These are phyloP conservation scores for Pichia cephalocereana DNA, from an alignment of 805 yeast genomes.

Conservation along the genomic window DNA sequence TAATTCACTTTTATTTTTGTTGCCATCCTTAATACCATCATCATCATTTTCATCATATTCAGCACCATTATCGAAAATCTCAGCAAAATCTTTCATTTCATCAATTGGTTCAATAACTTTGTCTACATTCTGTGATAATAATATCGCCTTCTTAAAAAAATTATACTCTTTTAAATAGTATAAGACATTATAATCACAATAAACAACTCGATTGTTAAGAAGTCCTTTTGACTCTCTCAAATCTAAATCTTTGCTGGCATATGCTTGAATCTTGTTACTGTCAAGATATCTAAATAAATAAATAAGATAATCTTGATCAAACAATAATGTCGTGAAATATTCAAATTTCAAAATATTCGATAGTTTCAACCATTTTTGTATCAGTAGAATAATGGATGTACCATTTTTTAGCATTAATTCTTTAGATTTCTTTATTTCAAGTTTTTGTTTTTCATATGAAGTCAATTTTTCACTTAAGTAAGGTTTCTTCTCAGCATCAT, in stretches of 20 bases:
- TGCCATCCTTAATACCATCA: not conserved
- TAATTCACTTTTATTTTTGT: not conserved
- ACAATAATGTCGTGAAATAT: slow-evolving; percentile 58
- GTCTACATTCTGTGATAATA: slow-evolving; percentile 3
- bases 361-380: slow-evolving; percentile 70
- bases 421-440: slow-evolving; percentile 51
- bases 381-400: slow-evolving; percentile 39
- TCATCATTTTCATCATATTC: slow-evolving; percentile 9
- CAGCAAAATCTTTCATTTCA: slow-evolving; percentile 10
- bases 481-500: slow-evolving; percentile 9
- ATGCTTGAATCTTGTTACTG: slow-evolving; percentile 21
- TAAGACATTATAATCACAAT: slow-evolving; percentile 24
- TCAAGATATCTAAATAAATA: slow-evolving; percentile 27
- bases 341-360: slow-evolving; percentile 76
- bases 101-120: slow-evolving; percentile 5
- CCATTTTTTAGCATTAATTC: slow-evolving; percentile 55
- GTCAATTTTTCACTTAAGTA: slow-evolving; percentile 11
- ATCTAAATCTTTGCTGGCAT: slow-evolving; percentile 19
- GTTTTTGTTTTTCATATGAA: slow-evolving; percentile 28
- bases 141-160: slow-evolving; percentile 3
- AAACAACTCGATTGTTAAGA: slow-evolving; percentile 22
- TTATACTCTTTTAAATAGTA: slow-evolving; percentile 18
- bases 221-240: slow-evolving; percentile 19
- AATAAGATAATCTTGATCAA: slow-evolving; percentile 56
- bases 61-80: slow-evolving; percentile 13